These are phyloP conservation scores for Umbelopsis isabellina DNA, from an alignment of 192 early-diverging fungal species.

Conservation along the genomic window DNA sequence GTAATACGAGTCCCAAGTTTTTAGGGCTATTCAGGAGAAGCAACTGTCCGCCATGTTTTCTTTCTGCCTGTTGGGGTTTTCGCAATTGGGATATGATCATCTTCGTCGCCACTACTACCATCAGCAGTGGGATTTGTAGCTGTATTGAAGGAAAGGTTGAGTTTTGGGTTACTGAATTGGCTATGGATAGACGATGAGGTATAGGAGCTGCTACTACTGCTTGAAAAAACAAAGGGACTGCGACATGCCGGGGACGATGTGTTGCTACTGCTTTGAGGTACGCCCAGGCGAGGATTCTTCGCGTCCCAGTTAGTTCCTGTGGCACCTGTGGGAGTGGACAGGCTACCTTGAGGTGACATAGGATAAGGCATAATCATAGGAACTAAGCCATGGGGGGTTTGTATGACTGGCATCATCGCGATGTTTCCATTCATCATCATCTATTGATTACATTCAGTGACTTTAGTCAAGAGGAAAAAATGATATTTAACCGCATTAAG, in stretches of 20 bases:
- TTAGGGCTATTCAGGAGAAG: too few relatives aligned
- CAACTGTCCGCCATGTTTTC: not conserved
- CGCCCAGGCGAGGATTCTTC: not conserved
- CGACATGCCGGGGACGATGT: not conserved
- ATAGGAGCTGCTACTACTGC: not conserved
- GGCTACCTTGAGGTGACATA: not conserved
- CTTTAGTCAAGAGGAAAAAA: not conserved
- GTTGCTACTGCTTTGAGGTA: not conserved
- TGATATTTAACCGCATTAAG: not conserved
- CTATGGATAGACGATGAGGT: slow-evolving; percentile 4
- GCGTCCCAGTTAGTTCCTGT: not conserved
- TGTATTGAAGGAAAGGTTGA: not conserved
- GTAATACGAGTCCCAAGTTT: too few relatives aligned
- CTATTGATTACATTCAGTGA: not conserved
- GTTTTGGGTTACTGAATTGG: not conserved
- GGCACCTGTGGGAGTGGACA: not conserved
- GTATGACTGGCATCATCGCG: slow-evolving; percentile 10
- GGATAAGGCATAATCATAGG: slow-evolving; percentile 7
- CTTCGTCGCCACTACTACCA: slow-evolving; percentile 1
- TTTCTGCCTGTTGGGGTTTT: not conserved
- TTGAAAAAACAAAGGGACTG: not conserved
- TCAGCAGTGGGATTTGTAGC: not conserved
- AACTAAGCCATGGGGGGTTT: not conserved
- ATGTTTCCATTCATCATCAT: slow-evolving; percentile 8
- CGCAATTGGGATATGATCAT: slow-evolving; percentile 2